Evolutionary conservation across 768 basidiomycete species (phyloP).

Genomic region (Leccinellum rugosiceps): DNA sequence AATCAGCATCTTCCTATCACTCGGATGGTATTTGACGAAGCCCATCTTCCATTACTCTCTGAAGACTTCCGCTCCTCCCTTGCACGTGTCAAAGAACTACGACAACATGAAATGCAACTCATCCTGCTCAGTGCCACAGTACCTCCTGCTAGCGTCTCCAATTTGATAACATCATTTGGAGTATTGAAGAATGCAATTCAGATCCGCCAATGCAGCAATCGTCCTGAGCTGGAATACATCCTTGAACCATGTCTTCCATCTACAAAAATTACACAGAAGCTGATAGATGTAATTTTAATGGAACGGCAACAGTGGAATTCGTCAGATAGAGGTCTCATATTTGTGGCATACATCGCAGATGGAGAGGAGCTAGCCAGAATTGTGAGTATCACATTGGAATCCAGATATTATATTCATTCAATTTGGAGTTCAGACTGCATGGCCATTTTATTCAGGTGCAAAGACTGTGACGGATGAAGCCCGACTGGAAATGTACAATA

Average conservation of each 20-base stretch:
- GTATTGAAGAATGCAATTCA: background rate
- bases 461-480: background rate
- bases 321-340: background rate
- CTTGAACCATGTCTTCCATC: background rate
- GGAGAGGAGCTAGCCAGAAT: background rate
- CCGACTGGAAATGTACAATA: background rate
- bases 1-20: background rate
- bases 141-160: background rate
- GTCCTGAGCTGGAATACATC: background rate
- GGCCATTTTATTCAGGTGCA: background rate
- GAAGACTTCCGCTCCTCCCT: background rate
- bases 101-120: background rate
- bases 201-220: background rate
- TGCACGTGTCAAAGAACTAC: background rate
- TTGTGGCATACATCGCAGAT: background rate
- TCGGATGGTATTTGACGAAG: background rate
- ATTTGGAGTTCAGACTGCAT: background rate
- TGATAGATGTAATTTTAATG: background rate
- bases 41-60: background rate
- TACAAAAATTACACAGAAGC: background rate
- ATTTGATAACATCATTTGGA: background rate
- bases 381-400: background rate
- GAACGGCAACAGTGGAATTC: background rate
- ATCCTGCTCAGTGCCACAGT: background rate
- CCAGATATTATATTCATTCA: background rate